These are phyloP conservation scores for Leccinellum rugosiceps DNA, from an alignment of 768 basidiomycete species.

Conservation along the genomic window DNA sequence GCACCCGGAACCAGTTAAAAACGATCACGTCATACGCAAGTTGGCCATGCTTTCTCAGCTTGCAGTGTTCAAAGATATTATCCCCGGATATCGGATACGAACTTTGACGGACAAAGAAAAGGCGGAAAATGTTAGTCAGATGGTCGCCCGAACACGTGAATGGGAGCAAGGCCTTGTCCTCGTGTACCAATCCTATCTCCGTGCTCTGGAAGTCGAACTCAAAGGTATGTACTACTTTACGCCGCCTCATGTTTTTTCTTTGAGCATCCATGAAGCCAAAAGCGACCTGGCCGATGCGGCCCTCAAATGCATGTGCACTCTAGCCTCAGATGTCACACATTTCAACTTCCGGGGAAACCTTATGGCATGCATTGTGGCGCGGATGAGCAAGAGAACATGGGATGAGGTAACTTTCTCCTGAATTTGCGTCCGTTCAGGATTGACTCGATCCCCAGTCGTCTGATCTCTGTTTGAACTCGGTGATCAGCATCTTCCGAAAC, in stretches of 20 bases:
- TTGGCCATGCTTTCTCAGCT: constrained; percentile 87
- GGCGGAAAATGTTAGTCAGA: constrained; percentile 90
- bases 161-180: constrained; percentile 93
- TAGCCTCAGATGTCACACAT: constrained; percentile 80
- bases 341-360: constrained; percentile 97
- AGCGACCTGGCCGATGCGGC: constrained; percentile 64
- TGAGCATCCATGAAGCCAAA: constrained; percentile 45
- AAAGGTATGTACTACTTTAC: constrained; percentile 49
- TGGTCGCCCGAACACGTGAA: constrained; percentile 85
- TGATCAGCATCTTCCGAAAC: constrained; percentile 78
- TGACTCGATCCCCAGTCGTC: constrained; percentile 55
- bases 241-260: constrained; percentile 16
- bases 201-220: constrained; percentile 78
- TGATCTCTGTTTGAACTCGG: constrained; percentile 76
- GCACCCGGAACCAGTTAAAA: constrained; percentile 66
- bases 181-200: constrained; percentile 87
- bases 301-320: constrained; percentile 83
- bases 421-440: constrained; percentile 4
- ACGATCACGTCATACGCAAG: constrained; percentile 82
- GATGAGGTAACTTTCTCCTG: constrained; percentile 59
- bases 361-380: constrained; percentile 81
- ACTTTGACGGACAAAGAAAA: constrained; percentile 87
- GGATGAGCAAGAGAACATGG: constrained; percentile 84
- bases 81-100: constrained; percentile 95
- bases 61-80: constrained; percentile 93